These are phyloP conservation scores for Anthoceros angustus DNA, from an alignment of 225 moss, liverwort and hornwort genomes.

Conservation along the genomic window DNA sequence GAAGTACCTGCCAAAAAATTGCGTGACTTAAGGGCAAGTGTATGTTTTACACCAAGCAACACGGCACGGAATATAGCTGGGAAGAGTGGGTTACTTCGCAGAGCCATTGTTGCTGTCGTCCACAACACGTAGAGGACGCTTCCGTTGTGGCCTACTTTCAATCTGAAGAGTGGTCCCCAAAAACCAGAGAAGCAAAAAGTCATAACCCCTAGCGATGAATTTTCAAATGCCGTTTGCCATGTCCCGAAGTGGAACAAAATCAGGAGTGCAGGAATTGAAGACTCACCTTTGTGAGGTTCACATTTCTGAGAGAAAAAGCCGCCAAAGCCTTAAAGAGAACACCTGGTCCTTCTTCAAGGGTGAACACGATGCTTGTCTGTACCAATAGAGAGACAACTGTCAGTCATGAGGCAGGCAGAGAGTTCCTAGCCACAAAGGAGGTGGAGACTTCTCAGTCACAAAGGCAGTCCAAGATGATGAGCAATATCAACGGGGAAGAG, in stretches of 20 bases:
- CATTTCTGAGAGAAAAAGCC: conserved; percentile 57
- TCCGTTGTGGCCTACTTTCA: conserved; percentile 97
- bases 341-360: conserved; percentile 87
- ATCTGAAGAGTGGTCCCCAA: conserved; percentile 28
- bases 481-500: background rate
- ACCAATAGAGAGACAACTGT: conserved; percentile 1
- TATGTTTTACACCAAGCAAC: too few relatives aligned
- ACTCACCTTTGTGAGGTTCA: conserved; percentile 73
- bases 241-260: background rate
- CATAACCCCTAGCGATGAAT: background rate
- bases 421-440: background rate
- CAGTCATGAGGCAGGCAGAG: background rate
- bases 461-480: background rate
- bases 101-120: conserved; percentile 91
- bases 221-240: background rate
- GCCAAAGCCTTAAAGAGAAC: conserved; percentile 91
- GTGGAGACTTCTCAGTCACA: background rate
- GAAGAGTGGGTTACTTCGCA: conserved; percentile 47
- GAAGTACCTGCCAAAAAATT: conserved; percentile 42
- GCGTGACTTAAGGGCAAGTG: background rate
- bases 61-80: too few relatives aligned
- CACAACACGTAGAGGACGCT: conserved; percentile 79
- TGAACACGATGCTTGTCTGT: conserved; percentile 88
- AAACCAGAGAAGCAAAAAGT: conserved; percentile 7
- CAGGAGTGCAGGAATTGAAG: background rate